A percentile compares a stretch with the other conserved stretches of the same genome.
Evolutionary conservation across 345 rosid species (phyloP).

Genomic region (Physaria fendleri): DNA sequence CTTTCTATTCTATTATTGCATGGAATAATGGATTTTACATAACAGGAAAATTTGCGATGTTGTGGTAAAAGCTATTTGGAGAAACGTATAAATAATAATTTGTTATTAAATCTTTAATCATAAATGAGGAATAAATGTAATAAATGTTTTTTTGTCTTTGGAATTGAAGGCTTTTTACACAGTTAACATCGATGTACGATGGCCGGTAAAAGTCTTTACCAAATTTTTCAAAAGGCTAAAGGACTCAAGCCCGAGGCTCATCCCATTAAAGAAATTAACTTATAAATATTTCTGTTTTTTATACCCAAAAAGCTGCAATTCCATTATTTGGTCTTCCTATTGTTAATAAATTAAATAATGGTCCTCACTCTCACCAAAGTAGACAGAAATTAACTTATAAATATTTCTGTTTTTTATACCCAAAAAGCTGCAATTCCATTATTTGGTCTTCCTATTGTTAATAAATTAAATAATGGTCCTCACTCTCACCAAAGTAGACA

Average conservation of each 20-base stretch:
- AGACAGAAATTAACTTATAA: too few relatives aligned
- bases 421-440: too few relatives aligned
- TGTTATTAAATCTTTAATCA: background rate
- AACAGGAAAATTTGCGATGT: background rate
- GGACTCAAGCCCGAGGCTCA: background rate
- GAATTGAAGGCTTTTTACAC: background rate
- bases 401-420: too few relatives aligned
- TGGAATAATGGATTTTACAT: background rate
- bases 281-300: background rate
- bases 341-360: slow-evolving; percentile 4
- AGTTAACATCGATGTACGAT: background rate
- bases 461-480: slow-evolving; percentile 16
- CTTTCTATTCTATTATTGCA: background rate
- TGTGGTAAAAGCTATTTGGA: background rate
- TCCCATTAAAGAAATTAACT: background rate
- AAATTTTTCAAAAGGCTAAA: background rate
- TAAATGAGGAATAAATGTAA: too few relatives aligned
- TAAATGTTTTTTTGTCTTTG: background rate
- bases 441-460: slow-evolving; percentile 24
- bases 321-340: slow-evolving; percentile 27
- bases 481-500: slow-evolving; percentile 25
- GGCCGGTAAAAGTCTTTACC: background rate
- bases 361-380: slow-evolving; percentile 28
- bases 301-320: background rate
- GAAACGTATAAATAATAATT: background rate